Percentiles rank a stretch among this genome's conserved stretches.
Evolutionary conservation across 2,329 filamentous ascomycete species (phyloP).

Genomic region (Arthrinium puccinioides): DNA sequence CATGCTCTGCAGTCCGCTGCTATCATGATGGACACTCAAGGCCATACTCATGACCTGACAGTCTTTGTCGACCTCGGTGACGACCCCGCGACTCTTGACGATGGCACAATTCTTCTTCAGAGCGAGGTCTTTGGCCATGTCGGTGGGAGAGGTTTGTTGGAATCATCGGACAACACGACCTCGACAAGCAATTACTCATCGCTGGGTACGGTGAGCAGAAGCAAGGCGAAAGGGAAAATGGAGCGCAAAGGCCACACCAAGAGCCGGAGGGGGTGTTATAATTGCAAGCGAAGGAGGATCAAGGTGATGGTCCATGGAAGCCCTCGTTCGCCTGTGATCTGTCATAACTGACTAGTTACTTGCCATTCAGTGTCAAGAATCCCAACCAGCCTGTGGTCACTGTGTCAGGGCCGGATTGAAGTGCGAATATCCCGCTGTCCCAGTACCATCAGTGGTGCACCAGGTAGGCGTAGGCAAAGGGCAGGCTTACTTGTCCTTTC

Average conservation of each 20-base stretch:
- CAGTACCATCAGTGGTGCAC: conserved; percentile 39
- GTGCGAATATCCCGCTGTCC: conserved; percentile 58
- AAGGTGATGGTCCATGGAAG: conserved; percentile 48
- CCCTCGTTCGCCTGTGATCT: too few relatives aligned
- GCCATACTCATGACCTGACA: too few relatives aligned
- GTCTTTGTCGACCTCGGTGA: too few relatives aligned
- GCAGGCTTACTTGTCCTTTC: too few relatives aligned
- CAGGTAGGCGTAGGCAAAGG: conserved; percentile 35
- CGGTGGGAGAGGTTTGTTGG: too few relatives aligned
- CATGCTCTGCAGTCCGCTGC: too few relatives aligned
- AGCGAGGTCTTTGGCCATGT: too few relatives aligned
- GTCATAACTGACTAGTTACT: background rate
- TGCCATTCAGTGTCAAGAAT: conserved; percentile 52
- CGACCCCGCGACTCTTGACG: too few relatives aligned
- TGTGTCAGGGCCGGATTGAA: conserved; percentile 55
- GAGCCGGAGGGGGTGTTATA: conserved; percentile 57
- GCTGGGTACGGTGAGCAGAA: conserved; percentile 15
- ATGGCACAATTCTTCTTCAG: too few relatives aligned
- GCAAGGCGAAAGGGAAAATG: conserved; percentile 34
- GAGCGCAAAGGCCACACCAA: conserved; percentile 60
- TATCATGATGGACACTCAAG: too few relatives aligned
- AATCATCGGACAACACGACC: too few relatives aligned
- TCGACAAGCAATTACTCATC: background rate
- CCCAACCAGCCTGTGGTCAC: conserved; percentile 54
- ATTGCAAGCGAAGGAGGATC: conserved; percentile 60